These are phyloP conservation scores for Saccharomyces hybrid DNA, from an alignment of 1,139 yeast genomes.

Conservation along the genomic window DNA sequence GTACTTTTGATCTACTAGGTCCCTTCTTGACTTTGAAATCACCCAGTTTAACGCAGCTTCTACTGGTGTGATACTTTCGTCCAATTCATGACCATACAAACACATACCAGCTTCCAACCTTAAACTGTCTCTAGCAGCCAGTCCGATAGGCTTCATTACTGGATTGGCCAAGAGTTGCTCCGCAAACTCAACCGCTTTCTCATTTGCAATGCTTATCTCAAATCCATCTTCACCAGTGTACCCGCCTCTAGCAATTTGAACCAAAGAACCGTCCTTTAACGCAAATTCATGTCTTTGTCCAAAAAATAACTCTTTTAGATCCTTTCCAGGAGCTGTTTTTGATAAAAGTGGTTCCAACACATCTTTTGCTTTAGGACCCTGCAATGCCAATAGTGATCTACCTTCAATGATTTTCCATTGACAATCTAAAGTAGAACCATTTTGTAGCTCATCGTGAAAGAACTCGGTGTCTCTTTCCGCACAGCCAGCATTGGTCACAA, in stretches of 20 bases:
- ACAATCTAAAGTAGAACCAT: conserved; percentile 35
- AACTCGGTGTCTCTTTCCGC: conserved; percentile 70
- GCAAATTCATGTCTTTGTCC: conserved; percentile 60
- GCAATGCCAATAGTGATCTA: conserved; percentile 79
- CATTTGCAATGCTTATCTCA: conserved; percentile 73
- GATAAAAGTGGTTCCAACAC: conserved; percentile 58
- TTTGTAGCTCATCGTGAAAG: conserved; percentile 39
- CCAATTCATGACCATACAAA: conserved; percentile 85
- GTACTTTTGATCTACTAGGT: conserved; percentile 31
- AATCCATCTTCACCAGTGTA: conserved; percentile 98
- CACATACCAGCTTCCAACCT: conserved; percentile 98
- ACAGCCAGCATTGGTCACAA: conserved; percentile 97
- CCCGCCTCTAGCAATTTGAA: conserved; percentile 87
- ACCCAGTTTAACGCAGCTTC: conserved; percentile 89
- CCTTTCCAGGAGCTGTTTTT: conserved; percentile 32
- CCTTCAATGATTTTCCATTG: conserved; percentile 53
- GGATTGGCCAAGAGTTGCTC: conserved; percentile 49
- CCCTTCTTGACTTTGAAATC: conserved; percentile 72
- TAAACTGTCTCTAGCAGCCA: conserved; percentile 93
- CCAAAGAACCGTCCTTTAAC: conserved; percentile 34
- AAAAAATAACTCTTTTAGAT: conserved; percentile 53
- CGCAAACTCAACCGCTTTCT: conserved; percentile 56
- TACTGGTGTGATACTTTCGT: conserved; percentile 74
- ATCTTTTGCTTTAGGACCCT: conserved; percentile 76
- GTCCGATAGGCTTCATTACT: conserved; percentile 76